These are phyloP conservation scores for Rhytidhysteron rufulum DNA, from an alignment of 2,329 filamentous ascomycete species.

Conservation along the genomic window DNA sequence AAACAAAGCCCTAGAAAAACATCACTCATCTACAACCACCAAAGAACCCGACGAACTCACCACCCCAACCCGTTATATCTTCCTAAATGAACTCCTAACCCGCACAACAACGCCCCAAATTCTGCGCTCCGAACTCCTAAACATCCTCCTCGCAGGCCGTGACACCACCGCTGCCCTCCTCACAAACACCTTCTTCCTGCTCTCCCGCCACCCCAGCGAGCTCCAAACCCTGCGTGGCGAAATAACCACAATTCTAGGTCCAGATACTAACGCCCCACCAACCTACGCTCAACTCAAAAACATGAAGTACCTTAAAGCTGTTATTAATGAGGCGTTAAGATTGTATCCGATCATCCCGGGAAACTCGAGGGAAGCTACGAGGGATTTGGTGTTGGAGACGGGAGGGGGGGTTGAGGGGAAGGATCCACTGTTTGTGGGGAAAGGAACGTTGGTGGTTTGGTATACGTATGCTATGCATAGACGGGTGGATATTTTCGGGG, in stretches of 20 bases:
- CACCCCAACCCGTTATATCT: constrained; percentile 9
- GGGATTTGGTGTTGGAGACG: constrained; percentile 23
- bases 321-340: constrained; percentile 28
- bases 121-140: constrained; percentile 27
- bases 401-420: constrained; percentile 26
- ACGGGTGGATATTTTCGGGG: constrained; percentile 17
- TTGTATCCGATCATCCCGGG: constrained; percentile 27
- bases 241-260: constrained; percentile 13
- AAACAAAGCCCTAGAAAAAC: constrained; percentile 8
- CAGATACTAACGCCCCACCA: constrained; percentile 11
- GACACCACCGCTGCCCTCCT: constrained; percentile 30
- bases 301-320: constrained; percentile 23
- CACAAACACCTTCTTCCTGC: constrained; percentile 30
- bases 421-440: constrained; percentile 23
- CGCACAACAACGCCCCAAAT: constrained; percentile 17
- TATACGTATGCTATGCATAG: constrained; percentile 14
- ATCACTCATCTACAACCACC: not conserved
- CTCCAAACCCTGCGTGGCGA: constrained; percentile 31
- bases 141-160: constrained; percentile 31
- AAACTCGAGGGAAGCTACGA: constrained; percentile 23
- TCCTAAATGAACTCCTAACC: constrained; percentile 10
- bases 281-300: constrained; percentile 26
- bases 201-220: constrained; percentile 33
- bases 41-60: not conserved
- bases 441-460: constrained; percentile 16